phyloP scores from a whole-genome alignment of 768 basidiomycete genomes.

The Kwoniella botswanensis region DNA sequence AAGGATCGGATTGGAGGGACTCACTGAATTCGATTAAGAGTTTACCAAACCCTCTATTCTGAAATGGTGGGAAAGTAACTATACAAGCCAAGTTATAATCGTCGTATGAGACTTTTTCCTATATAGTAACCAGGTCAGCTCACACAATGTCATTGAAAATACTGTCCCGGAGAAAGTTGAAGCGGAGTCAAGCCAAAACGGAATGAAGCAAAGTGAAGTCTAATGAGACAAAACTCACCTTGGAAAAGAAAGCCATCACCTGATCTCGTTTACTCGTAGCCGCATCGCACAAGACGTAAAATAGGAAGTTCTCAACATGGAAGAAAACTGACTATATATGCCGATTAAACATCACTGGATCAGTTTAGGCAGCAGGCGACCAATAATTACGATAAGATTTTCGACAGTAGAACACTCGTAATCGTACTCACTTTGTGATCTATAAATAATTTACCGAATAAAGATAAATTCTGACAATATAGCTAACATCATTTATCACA shows the following conservation, averaged over 20 bases:
- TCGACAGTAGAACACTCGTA: too few species aligned
- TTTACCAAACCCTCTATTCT: constrained; percentile 87
- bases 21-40: constrained; percentile 97
- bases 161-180: too few species aligned
- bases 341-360: background rate
- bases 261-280: constrained; percentile 75
- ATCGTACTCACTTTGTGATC: constrained; percentile 80
- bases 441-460: constrained; percentile 98
- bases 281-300: constrained; percentile 87
- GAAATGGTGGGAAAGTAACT: constrained; percentile 90
- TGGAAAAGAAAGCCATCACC: constrained; percentile 77
- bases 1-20: constrained; percentile 49
- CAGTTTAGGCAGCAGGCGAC: constrained; percentile 1
- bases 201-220: too few species aligned
- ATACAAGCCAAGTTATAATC: constrained; percentile 98
- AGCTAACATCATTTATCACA: constrained; percentile 64
- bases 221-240: constrained; percentile 58
- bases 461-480: constrained; percentile 92
- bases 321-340: constrained; percentile 52
- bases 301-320: constrained; percentile 66
- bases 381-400: background rate
- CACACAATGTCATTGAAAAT: background rate
- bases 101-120: constrained; percentile 95
- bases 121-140: background rate
- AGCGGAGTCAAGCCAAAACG: too few species aligned